Evolutionary conservation across 768 basidiomycete genomes (phyloP), one percentile per base, ranked within the genome.

Genomic region (Suillus lakei): DNA sequence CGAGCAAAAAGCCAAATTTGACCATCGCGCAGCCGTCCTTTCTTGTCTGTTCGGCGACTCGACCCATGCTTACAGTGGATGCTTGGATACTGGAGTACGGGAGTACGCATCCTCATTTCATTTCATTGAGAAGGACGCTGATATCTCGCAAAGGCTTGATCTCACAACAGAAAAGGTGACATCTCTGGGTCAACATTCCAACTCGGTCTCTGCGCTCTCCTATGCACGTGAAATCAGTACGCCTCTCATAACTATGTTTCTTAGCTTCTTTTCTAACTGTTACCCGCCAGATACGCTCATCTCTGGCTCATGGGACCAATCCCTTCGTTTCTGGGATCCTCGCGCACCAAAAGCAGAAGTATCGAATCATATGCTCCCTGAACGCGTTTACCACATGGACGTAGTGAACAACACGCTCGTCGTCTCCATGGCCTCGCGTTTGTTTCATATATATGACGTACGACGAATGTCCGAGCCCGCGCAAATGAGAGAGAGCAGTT

Each of bases 301-400:
- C 53, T 91, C 94, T 0, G 95, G 92, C 13, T 96, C 95, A 18
- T 98, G 96, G 95, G 96, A 98, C 74, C 87, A 90, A 56, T 91
- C 93, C 0, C 72, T 99, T 30, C 91, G 91, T 13, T 86, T 96
- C 72, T 98, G 94, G 91, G 95, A 98, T 72, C 87, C 91, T 0
- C 86, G 92, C 41, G 82, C 88, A 0, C 73, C 86, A 1, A 78
- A 80, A 23, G 77, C 87, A 1, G 84, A 88, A 68, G 85, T 87
- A 65, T 83, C 86, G 36, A 66, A 88, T 28, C 83, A 91, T 66
- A 71, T 82, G 15, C 86, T 94, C 1, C 94, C 96, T 0, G 92
- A 93, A 75, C 90, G 96, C 21, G 86, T 95, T 28, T 98, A 98
- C 77, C 81, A 88, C 67, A 86, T 97, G 77, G 94, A 96, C 70